Evolutionary conservation across 164 flowering plant genomes (phyloP).

Genomic region (Cinnamomum micranthum): DNA sequence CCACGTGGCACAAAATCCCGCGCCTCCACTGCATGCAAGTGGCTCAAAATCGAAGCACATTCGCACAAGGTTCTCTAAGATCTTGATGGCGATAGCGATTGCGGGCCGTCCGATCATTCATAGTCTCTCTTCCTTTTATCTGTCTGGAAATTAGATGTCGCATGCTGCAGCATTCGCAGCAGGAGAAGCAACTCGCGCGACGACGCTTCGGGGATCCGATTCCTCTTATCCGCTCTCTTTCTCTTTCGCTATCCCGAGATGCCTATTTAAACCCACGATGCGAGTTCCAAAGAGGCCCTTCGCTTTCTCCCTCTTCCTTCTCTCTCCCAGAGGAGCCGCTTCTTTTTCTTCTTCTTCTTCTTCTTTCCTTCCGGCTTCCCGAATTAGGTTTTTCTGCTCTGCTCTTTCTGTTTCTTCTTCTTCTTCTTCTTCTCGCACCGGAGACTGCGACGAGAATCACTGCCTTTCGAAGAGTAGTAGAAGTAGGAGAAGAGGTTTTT

Average conservation of each 20-base stretch:
- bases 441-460: background rate
- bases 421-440: background rate
- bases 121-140: background rate
- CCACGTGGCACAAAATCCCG: no score
- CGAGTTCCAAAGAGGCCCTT: background rate
- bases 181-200: background rate
- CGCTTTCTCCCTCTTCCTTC: background rate
- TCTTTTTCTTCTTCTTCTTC: background rate
- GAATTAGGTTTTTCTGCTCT: background rate
- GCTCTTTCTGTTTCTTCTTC: background rate
- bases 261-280: conserved; percentile 1
- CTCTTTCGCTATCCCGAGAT: background rate
- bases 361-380: background rate
- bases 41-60: conserved; percentile 4
- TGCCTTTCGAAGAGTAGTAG: background rate
- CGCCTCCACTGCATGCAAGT: background rate
- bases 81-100: background rate
- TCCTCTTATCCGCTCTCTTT: background rate
- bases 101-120: background rate
- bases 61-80: background rate
- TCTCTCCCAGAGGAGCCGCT: background rate
- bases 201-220: conserved; percentile 1
- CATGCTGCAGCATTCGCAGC: background rate
- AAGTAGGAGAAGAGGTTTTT: background rate
- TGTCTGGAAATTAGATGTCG: background rate